Base-by-base conservation (phyloP, 176 grass and related monocot genomes). In the Ensete glaucum region DNA sequence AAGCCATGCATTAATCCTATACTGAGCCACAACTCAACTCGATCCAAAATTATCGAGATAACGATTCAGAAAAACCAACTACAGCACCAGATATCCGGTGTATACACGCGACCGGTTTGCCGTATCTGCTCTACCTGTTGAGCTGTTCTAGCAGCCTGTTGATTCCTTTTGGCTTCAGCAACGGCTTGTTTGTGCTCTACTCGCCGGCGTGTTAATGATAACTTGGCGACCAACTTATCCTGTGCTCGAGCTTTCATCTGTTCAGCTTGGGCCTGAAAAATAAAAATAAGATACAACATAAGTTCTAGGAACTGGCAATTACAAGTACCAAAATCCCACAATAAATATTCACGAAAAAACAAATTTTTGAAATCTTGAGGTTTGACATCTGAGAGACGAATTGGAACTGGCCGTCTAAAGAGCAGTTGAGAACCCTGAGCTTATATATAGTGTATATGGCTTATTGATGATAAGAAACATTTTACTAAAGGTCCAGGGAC, bases 121-220 rank as follows among this genome's bases (percentile, higher is more conserved):
- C 86, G 80, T 54, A 99, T 94, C 70, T 86, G 80, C 68, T 99
- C 84, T 56, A 88, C 95, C 82, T 94, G 84, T 76, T 77, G 74
- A 1, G 86, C 84, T 77, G 93, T 22, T 73, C 81, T 84, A 1
- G 81, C 27, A 15, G 80, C 84, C 34, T 75, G 90, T 53, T 81
- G 84, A 72, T 64, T 91, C 80, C 79, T 83, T 58, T 81, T 73
- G 1, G 86, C 86, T 79, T 89, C 95, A 14, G 80, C 79, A 78
- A 58, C 81, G 12, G 85, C 86, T 79, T 91, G 86, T 78, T 91
- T 94, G 1, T 81, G 88, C 22, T 94, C 88, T 54, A 80, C 86
- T 71, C 66, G 83, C 59, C 78, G 86, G 59, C 81, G 81, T 53
- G 84, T 73, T 0, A 9, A 15, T 0, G 78, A 77, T 12, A 99